Percentiles rank a stretch among this genome's conserved stretches.
Evolutionary conservation across 2,329 filamentous ascomycete genomes (phyloP).

Genomic region (Talaromyces amestolkiae): DNA sequence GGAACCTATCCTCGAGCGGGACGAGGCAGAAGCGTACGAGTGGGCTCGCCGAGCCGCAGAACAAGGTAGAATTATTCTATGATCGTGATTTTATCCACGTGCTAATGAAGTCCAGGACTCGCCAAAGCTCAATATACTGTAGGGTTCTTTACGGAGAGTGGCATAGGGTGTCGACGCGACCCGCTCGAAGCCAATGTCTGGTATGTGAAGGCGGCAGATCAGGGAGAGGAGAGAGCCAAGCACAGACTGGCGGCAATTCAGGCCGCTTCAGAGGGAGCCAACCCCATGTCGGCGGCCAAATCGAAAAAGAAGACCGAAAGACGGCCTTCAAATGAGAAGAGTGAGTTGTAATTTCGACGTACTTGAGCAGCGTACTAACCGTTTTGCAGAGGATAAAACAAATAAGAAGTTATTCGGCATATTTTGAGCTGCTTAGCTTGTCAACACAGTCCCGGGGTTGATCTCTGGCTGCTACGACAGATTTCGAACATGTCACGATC

Average conservation of each 20-base stretch:
- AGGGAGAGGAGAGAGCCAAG: conserved; percentile 85
- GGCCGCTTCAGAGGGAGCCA: conserved; percentile 66
- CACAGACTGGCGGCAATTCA: conserved; percentile 83
- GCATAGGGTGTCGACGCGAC: conserved; percentile 90
- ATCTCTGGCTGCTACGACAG: background rate
- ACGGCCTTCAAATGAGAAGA: conserved; percentile 15
- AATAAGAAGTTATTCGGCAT: conserved; percentile 27
- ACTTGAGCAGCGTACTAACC: background rate
- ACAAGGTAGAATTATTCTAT: conserved; percentile 60
- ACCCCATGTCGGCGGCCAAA: conserved; percentile 30
- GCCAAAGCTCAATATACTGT: conserved; percentile 84
- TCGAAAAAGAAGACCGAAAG: conserved; percentile 21
- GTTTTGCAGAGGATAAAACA: conserved; percentile 9
- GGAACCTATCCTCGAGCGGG: conserved; percentile 85
- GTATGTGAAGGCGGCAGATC: conserved; percentile 94
- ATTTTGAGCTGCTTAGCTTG: conserved; percentile 21
- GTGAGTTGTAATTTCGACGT: background rate
- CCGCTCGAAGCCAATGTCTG: conserved; percentile 96
- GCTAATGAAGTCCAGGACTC: conserved; percentile 35
- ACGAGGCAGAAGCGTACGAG: conserved; percentile 93
- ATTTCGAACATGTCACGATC: background rate
- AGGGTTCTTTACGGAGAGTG: conserved; percentile 98
- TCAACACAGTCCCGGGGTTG: background rate
- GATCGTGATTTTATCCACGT: background rate
- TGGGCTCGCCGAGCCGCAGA: conserved; percentile 89